Percentiles rank a stretch among this genome's conserved stretches.
phyloP scores from a whole-genome alignment of 768 basidiomycete genomes.

The Mycena alexandri region DNA sequence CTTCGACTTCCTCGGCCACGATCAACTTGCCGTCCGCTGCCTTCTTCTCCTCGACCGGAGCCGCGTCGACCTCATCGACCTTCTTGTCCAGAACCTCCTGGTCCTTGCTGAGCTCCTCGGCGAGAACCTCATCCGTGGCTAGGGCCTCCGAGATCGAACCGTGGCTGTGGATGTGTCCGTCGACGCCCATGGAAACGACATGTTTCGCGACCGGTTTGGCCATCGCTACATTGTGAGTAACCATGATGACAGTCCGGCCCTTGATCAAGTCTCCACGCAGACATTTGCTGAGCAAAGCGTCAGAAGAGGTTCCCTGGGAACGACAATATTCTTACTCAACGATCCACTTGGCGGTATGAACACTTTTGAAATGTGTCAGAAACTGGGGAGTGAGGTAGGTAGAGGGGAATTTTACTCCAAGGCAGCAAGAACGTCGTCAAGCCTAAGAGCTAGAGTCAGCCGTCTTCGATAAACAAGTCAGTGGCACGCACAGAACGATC shows the following conservation, averaged over 20 bases:
- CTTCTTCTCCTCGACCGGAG: slow-evolving; percentile 41
- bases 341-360: slow-evolving; percentile 66
- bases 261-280: slow-evolving; percentile 57
- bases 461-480: not conserved
- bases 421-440: slow-evolving; percentile 45
- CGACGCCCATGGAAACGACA: slow-evolving; percentile 59
- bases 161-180: slow-evolving; percentile 59
- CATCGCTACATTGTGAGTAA: slow-evolving; percentile 64
- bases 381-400: slow-evolving; percentile 42
- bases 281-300: slow-evolving; percentile 47
- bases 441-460: not conserved
- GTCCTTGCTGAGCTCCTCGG: slow-evolving; percentile 61
- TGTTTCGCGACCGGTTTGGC: slow-evolving; percentile 57
- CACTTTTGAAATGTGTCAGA: slow-evolving; percentile 35
- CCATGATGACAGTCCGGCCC: slow-evolving; percentile 60
- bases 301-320: not conserved
- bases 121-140: slow-evolving; percentile 51
- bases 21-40: slow-evolving; percentile 70
- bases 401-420: slow-evolving; percentile 37
- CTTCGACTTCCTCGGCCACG: slow-evolving; percentile 71
- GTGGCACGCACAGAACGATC: slow-evolving; percentile 48
- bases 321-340: slow-evolving; percentile 47
- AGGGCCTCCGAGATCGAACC: slow-evolving; percentile 60
- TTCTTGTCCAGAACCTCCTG: slow-evolving; percentile 45
- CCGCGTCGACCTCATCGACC: slow-evolving; percentile 37